These are phyloP conservation scores for Aspergillus pseudotamarii DNA, from an alignment of 2,329 filamentous ascomycete genomes.

Conservation along the genomic window DNA sequence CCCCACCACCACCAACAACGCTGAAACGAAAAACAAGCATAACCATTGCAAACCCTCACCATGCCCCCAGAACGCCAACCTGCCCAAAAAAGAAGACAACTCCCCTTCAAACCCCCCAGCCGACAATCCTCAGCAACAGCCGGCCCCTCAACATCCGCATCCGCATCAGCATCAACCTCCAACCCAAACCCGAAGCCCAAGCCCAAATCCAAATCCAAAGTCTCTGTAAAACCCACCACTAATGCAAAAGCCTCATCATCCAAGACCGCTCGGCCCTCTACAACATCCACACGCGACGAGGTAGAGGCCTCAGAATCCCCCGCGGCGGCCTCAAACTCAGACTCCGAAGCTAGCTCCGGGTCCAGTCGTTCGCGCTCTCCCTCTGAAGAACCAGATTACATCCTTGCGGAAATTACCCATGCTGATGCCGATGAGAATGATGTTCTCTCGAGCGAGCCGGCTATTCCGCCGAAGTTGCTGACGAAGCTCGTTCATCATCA, in stretches of 20 bases:
- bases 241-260: slow-evolving; percentile 9
- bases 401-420: slow-evolving; percentile 49
- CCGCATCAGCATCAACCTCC: slow-evolving; percentile 14
- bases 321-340: slow-evolving; percentile 12
- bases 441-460: slow-evolving; percentile 38
- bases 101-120: slow-evolving; percentile 51
- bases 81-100: slow-evolving; percentile 39
- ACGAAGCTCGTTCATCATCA: slow-evolving; percentile 77
- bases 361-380: slow-evolving; percentile 28
- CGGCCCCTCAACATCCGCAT: slow-evolving; percentile 27
- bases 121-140: slow-evolving; percentile 31
- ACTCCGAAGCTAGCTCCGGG: slow-evolving; percentile 9
- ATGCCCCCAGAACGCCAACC: slow-evolving; percentile 27
- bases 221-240: not conserved
- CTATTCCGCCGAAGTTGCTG: slow-evolving; percentile 74
- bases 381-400: slow-evolving; percentile 49
- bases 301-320: slow-evolving; percentile 10
- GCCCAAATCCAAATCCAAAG: slow-evolving; percentile 10
- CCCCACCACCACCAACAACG: not conserved
- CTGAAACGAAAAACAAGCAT: not conserved
- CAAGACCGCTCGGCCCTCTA: slow-evolving; percentile 10
- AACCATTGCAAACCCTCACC: not conserved
- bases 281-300: not conserved
- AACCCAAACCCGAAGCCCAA: slow-evolving; percentile 7
- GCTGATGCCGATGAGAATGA: slow-evolving; percentile 27